A percentile compares a stretch with the other conserved stretches of the same genome.
phyloP scores from a whole-genome alignment of 495 filamentous ascomycete species.

The Xylaria grammica region DNA sequence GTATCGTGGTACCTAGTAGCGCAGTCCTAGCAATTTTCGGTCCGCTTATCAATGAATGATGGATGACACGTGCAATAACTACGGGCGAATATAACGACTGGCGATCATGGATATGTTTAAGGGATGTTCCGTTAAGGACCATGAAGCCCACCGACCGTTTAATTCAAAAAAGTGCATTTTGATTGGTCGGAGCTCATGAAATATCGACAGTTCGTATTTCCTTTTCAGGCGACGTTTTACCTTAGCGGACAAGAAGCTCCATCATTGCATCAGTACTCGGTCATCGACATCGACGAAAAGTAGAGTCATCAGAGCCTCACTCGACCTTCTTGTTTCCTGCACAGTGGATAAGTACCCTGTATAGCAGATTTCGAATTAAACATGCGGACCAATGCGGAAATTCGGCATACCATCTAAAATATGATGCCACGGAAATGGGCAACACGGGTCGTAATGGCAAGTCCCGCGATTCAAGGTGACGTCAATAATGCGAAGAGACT shows the following conservation, averaged over 20 bases:
- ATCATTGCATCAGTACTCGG: conserved; percentile 1
- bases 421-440: not conserved
- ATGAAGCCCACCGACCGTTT: not conserved
- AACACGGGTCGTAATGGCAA: not conserved
- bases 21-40: no score
- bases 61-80: no score
- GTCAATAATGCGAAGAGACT: not conserved
- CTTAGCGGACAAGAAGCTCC: not conserved
- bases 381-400: not conserved
- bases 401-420: not conserved
- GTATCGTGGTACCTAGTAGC: no score
- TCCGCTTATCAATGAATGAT: no score
- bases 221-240: not conserved
- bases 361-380: not conserved
- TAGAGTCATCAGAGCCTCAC: not conserved
- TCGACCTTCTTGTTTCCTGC: not conserved
- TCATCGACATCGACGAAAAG: conserved; percentile 7
- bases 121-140: no score
- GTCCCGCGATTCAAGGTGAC: not conserved
- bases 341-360: no score
- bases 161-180: not conserved
- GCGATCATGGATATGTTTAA: no score
- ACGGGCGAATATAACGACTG: no score
- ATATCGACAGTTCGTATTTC: not conserved
- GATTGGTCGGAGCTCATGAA: not conserved